phyloP scores from a whole-genome alignment of 139 green algal genomes.

The Microglena sp. region DNA sequence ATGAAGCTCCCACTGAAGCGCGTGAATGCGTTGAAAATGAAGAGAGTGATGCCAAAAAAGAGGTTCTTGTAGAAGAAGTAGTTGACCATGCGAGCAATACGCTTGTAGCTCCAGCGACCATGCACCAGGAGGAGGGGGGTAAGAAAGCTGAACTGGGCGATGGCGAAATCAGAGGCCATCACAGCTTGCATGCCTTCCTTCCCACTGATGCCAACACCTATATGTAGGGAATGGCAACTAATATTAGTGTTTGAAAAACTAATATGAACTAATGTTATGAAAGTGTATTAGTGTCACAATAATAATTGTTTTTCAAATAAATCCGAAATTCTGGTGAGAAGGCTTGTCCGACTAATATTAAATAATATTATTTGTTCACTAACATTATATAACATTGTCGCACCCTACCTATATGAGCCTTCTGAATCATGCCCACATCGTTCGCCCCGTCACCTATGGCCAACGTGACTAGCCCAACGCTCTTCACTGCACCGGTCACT shows the following conservation, averaged over 20 bases:
- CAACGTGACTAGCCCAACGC: slow-evolving; percentile 65
- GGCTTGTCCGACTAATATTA: too few relatives aligned
- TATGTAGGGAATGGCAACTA: too few relatives aligned
- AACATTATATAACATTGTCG: too few relatives aligned
- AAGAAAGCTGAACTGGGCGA: slow-evolving; percentile 94
- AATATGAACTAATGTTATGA: too few relatives aligned
- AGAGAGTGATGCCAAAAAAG: slow-evolving; percentile 70
- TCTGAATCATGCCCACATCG: slow-evolving; percentile 95
- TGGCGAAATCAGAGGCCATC: slow-evolving; percentile 91
- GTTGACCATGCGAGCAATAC: slow-evolving; percentile 71
- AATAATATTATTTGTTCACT: too few relatives aligned
- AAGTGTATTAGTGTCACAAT: too few relatives aligned
- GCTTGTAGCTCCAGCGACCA: slow-evolving; percentile 75
- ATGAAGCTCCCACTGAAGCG: slow-evolving; percentile 60
- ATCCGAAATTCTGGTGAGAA: too few relatives aligned
- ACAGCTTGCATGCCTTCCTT: slow-evolving; percentile 92
- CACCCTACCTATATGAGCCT: slow-evolving; percentile 47
- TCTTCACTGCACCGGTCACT: slow-evolving; percentile 43
- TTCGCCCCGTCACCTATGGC: slow-evolving; percentile 96
- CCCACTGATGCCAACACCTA: slow-evolving; percentile 94
- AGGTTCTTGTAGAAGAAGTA: slow-evolving; percentile 64
- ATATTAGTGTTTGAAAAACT: too few relatives aligned
- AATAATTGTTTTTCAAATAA: too few relatives aligned
- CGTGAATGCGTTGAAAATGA: slow-evolving; percentile 58
- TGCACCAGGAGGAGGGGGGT: slow-evolving; percentile 71